Percentiles rank a stretch among this genome's conserved stretches.
Evolutionary conservation across 805 yeast species (phyloP).

Genomic region (Cyberlindnera misumaiensis): DNA sequence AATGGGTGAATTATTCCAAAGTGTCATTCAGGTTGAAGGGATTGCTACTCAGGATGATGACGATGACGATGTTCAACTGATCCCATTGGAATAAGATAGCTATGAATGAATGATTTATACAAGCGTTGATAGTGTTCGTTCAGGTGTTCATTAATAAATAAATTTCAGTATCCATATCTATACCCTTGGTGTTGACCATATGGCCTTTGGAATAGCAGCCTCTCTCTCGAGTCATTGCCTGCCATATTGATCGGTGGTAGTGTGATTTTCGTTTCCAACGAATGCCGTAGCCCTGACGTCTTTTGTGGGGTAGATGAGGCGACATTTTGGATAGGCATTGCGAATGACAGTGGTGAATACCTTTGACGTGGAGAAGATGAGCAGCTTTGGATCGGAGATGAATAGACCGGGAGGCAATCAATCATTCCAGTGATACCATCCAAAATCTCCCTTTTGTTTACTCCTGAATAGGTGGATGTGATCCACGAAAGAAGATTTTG

Average conservation of each 20-base stretch:
- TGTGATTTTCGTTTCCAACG: slow-evolving; percentile 1
- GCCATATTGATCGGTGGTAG: slow-evolving; percentile 2
- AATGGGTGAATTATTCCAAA: slow-evolving; percentile 27
- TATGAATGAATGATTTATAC: not conserved
- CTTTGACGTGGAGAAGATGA: not conserved
- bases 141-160: slow-evolving; percentile 1
- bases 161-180: slow-evolving; percentile 2
- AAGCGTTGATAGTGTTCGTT: not conserved
- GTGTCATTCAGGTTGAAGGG: not conserved
- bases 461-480: not conserved
- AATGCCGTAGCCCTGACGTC: not conserved
- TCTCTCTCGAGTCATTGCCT: not conserved
- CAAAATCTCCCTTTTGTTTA: slow-evolving; percentile 1
- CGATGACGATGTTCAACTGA: not conserved
- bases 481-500: slow-evolving; percentile 7
- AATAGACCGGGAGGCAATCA: not conserved
- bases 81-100: not conserved
- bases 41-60: not conserved
- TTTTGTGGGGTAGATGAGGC: not conserved
- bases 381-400: slow-evolving; percentile 1
- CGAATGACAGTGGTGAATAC: not conserved
- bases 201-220: slow-evolving; percentile 1
- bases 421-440: not conserved
- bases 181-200: not conserved
- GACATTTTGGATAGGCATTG: not conserved